A percentile compares a stretch with the other conserved stretches of the same genome.
These are phyloP conservation scores for Ceratopteris richardii DNA, from an alignment of 75 land plant genomes.

Conservation along the genomic window DNA sequence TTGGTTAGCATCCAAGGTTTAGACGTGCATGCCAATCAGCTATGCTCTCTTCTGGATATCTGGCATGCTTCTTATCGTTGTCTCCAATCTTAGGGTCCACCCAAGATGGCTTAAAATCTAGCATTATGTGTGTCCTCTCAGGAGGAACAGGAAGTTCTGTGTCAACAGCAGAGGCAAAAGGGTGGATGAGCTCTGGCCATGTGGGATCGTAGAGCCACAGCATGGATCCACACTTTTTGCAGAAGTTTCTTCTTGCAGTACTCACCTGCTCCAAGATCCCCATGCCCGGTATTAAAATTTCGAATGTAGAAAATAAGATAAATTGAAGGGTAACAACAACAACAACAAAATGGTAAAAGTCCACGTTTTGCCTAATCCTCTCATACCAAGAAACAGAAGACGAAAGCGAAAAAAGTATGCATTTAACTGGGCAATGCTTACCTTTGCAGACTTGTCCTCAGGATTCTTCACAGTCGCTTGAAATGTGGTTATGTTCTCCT, in stretches of 20 bases:
- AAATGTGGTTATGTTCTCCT: constrained; percentile 13
- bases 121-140: constrained; percentile 17
- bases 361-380: too few species aligned
- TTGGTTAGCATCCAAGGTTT: constrained; percentile 12
- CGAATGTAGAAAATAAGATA: too few species aligned
- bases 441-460: constrained; percentile 1
- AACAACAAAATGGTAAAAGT: too few species aligned
- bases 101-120: constrained; percentile 17
- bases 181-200: constrained; percentile 20
- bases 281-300: too few species aligned
- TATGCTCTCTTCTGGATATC: constrained; percentile 20
- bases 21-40: constrained; percentile 19
- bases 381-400: too few species aligned
- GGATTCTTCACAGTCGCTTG: constrained; percentile 11
- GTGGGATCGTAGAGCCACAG: constrained; percentile 20
- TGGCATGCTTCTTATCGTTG: constrained; percentile 8
- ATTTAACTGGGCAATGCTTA: too few species aligned
- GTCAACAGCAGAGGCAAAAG: constrained; percentile 20
- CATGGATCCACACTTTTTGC: constrained; percentile 16
- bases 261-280: constrained; percentile 19
- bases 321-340: too few species aligned
- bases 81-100: constrained; percentile 7
- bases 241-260: constrained; percentile 11
- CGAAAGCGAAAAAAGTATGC: too few species aligned
- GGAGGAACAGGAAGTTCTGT: constrained; percentile 14